Evolutionary conservation across 2,329 filamentous ascomycete species (phyloP), one percentile per base, ranked within the genome.

Genomic region (Atkinsonella hypoxylon): DNA sequence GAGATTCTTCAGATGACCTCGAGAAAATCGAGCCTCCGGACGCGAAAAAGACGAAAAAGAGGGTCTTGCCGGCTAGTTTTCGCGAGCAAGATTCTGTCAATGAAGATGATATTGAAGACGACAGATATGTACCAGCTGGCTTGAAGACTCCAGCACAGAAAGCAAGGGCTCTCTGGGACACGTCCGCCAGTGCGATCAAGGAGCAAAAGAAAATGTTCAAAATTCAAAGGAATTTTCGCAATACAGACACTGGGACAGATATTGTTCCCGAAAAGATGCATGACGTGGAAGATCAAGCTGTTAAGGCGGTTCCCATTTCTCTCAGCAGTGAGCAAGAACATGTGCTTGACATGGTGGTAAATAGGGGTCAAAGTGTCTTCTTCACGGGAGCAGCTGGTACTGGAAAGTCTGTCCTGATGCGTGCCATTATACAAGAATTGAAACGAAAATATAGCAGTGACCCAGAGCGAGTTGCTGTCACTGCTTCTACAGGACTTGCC

Each of bases 301-400:
- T 67, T 61, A 65, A 78, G 51, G 68, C 79, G 8, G 61, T 62
- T 26, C 69, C 76, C 10, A 77, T 94, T 10, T 83, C 84, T 51
- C 73, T 98, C 36, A 96, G 88, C 63, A 78, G 85, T 12, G 93
- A 98, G 64, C 93, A 98, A 67, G 78, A 81, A 53, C 81, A 87
- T 52, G 89, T 98, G 11, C 73, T 94, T 51, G 82, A 89, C 44
- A 73, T 96, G 18, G 91, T 98, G 10, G 78, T 89, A 8, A 79
- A 93, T 20, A 72, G 87, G 55, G 79, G 79, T 53, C 85, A 89
- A 65, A 97, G 91, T 59, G 90, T 96, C 2, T 98, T 98, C 72
- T 98, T 98, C 66, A 98, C 93, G 1, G 93, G 93, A 59, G 95
- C 93, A 53, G 93, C 93, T 52, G 89, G 85, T 74, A 96, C 93